Percentiles rank a stretch among this genome's conserved stretches.
These are phyloP conservation scores for Fusarium liriodendri DNA, from an alignment of 2,329 filamentous ascomycete species.

Conservation along the genomic window DNA sequence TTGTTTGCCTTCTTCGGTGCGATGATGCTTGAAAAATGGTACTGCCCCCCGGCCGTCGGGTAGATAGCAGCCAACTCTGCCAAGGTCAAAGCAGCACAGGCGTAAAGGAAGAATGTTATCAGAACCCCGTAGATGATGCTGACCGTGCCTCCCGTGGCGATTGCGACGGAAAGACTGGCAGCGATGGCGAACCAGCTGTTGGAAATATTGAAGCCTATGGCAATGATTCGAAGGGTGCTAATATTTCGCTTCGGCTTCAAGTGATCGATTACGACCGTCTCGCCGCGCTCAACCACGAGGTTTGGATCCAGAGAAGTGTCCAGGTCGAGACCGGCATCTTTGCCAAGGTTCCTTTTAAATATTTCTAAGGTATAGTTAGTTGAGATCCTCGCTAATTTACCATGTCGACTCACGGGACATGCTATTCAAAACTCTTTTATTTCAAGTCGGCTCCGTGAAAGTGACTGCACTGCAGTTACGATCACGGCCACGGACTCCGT, in stretches of 20 bases:
- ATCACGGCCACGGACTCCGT: background rate
- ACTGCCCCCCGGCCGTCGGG: slow-evolving; percentile 53
- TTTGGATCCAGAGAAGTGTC: background rate
- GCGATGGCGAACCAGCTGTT: slow-evolving; percentile 44
- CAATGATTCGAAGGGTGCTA: background rate
- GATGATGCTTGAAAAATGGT: slow-evolving; percentile 20
- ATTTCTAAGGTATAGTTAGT: background rate
- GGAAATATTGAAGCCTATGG: slow-evolving; percentile 32
- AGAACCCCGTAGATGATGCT: slow-evolving; percentile 43
- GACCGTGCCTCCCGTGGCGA: slow-evolving; percentile 21
- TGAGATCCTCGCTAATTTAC: background rate
- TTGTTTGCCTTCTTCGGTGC: background rate
- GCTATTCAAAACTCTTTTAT: background rate
- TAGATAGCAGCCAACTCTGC: slow-evolving; percentile 52
- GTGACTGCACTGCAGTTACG: too few species aligned
- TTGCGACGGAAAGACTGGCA: slow-evolving; percentile 24
- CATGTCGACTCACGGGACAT: background rate
- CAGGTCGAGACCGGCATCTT: background rate
- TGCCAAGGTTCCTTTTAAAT: background rate
- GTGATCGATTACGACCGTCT: background rate
- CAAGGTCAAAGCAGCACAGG: slow-evolving; percentile 44
- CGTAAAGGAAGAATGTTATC: slow-evolving; percentile 11
- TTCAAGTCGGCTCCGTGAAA: background rate
- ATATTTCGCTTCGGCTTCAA: background rate
- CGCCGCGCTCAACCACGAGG: background rate